Evolutionary conservation across 352 stramenopile genomes (phyloP).

Genomic region (Phytopythium cucurbitacearum): DNA sequence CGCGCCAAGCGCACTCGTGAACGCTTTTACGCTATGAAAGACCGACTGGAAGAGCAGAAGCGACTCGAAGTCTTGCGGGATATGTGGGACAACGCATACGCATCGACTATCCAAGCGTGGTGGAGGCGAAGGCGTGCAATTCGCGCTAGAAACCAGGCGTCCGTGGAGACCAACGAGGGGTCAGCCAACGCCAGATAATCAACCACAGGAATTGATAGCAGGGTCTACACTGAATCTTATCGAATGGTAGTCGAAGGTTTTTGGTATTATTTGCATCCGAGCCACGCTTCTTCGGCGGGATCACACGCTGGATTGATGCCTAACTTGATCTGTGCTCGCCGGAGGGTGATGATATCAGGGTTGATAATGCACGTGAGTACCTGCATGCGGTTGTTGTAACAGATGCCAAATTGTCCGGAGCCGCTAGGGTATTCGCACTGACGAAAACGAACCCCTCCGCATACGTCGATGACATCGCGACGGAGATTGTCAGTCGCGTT

Average conservation of each 20-base stretch:
- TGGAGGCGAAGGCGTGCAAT: constrained; percentile 20
- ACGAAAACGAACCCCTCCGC: constrained; percentile 12
- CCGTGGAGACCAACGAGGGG: no score
- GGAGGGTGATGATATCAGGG: constrained; percentile 5
- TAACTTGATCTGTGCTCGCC: constrained; percentile 8
- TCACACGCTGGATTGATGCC: constrained; percentile 8
- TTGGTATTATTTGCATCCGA: constrained; percentile 6
- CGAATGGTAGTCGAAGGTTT: no score
- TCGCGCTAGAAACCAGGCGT: no score
- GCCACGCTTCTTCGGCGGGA: constrained; percentile 12
- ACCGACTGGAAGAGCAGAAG: constrained; percentile 50
- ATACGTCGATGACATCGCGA: constrained; percentile 13
- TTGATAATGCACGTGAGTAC: constrained; percentile 10
- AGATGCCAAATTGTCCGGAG: constrained; percentile 13
- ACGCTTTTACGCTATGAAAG: constrained; percentile 58
- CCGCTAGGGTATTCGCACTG: constrained; percentile 7
- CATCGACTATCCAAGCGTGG: constrained; percentile 57
- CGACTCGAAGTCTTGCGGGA: constrained; percentile 35
- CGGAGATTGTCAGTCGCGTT: constrained; percentile 7
- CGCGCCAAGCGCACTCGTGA: constrained; percentile 49
- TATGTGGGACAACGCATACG: constrained; percentile 79
- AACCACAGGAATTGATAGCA: no score
- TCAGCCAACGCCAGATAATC: no score
- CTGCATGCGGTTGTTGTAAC: constrained; percentile 17
- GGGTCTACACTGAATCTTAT: no score